phyloP scores from a whole-genome alignment of 768 basidiomycete species.

The Lactarius vividus region DNA sequence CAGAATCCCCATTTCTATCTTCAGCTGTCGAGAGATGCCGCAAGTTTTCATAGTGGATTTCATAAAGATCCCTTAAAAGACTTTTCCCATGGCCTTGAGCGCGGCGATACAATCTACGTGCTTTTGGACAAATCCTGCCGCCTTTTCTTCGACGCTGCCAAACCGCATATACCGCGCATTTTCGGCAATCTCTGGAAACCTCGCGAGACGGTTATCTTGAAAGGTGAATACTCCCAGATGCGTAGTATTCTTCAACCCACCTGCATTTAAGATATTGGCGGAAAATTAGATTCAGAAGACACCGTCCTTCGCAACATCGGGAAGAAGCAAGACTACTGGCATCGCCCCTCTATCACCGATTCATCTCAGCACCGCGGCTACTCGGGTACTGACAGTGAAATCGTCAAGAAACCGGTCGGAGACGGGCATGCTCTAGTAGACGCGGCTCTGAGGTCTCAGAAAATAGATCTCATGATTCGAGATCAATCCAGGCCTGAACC shows the following conservation, averaged over 20 bases:
- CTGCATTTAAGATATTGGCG: neutral
- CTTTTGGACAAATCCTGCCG: neutral
- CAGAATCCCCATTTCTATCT: slow-evolving; percentile 3
- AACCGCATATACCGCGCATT: neutral
- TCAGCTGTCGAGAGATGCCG: neutral
- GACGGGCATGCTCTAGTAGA: neutral
- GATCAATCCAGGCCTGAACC: neutral
- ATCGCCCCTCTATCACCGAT: neutral
- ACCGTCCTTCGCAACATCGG: neutral
- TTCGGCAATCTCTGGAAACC: slow-evolving; percentile 18
- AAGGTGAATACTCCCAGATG: neutral
- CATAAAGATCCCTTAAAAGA: neutral
- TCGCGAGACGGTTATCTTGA: slow-evolving; percentile 5
- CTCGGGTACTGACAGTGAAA: neutral
- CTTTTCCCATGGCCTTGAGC: neutral
- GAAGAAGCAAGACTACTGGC: neutral
- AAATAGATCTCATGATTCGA: neutral
- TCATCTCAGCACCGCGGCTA: neutral
- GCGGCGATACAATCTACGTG: neutral
- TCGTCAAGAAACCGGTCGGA: neutral
- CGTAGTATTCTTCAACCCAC: neutral
- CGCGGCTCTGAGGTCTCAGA: neutral
- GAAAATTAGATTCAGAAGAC: neutral
- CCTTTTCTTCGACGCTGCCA: neutral
- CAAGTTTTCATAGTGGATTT: neutral